These are phyloP conservation scores for Carex littledalei DNA, from an alignment of 176 grass and related monocot genomes.

Conservation along the genomic window DNA sequence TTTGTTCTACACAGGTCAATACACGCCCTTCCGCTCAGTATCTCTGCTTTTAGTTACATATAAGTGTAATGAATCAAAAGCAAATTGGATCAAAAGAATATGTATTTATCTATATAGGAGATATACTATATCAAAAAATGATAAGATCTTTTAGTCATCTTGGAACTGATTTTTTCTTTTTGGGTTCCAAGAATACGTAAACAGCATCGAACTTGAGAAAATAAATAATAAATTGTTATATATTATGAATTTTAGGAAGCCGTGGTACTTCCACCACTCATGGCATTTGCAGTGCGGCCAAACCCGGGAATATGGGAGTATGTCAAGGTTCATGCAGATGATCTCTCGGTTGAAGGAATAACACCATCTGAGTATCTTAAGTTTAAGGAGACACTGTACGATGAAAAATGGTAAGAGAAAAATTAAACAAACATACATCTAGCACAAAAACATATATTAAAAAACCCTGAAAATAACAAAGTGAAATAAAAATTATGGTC, in stretches of 20 bases:
- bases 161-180: background rate
- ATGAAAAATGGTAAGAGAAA: slow-evolving; percentile 66
- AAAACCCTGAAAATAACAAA: background rate
- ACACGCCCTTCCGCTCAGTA: background rate
- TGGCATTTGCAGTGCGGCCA: slow-evolving; percentile 73
- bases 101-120: background rate
- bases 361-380: slow-evolving; percentile 75
- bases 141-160: background rate
- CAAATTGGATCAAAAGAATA: background rate
- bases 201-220: background rate
- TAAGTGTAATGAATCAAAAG: background rate
- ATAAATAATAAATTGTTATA: background rate
- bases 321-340: slow-evolving; percentile 60
- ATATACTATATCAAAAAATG: background rate
- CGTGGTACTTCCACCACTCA: slow-evolving; percentile 67
- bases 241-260: slow-evolving; percentile 61
- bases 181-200: background rate
- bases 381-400: slow-evolving; percentile 79
- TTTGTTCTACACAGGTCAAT: slow-evolving; percentile 81
- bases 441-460: background rate
- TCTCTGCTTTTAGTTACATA: background rate
- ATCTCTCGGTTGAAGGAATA: slow-evolving; percentile 74
- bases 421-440: background rate
- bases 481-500: background rate
- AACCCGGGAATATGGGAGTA: slow-evolving; percentile 95